phyloP scores from a whole-genome alignment of 495 filamentous ascomycete genomes.

The Aspergillus diversus region DNA sequence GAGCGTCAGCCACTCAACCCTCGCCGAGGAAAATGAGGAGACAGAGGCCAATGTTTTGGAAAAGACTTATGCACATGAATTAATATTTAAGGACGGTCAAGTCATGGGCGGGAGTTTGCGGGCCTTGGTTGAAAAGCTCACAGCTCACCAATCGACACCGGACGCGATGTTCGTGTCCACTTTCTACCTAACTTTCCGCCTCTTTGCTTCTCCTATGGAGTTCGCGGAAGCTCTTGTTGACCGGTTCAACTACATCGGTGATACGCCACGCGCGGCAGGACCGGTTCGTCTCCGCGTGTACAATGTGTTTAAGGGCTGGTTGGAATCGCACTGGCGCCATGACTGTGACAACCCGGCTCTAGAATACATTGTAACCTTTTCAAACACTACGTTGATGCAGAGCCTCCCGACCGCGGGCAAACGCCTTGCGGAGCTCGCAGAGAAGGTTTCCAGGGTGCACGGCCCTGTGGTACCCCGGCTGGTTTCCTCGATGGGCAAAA shows the following conservation, averaged over 20 bases:
- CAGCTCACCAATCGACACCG: conserved; percentile 89
- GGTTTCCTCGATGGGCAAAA: conserved; percentile 87
- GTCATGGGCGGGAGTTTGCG: conserved; percentile 91
- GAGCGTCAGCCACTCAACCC: conserved; percentile 59
- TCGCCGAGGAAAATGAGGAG: conserved; percentile 76
- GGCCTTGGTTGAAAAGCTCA: conserved; percentile 90
- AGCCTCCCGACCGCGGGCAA: conserved; percentile 77
- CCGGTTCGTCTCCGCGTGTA: conserved; percentile 91
- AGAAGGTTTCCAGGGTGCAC: conserved; percentile 77
- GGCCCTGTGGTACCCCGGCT: conserved; percentile 83
- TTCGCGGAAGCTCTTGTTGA: conserved; percentile 83
- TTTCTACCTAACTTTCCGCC: conserved; percentile 96
- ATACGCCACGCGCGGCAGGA: conserved; percentile 68
- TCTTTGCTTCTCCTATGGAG: conserved; percentile 82
- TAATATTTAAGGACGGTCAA: conserved; percentile 93
- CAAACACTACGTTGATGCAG: conserved; percentile 66
- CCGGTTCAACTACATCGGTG: conserved; percentile 88
- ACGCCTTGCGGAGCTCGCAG: conserved; percentile 74
- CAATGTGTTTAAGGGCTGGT: conserved; percentile 96
- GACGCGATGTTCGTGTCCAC: conserved; percentile 91
- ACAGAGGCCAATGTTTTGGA: conserved; percentile 79
- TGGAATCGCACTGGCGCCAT: conserved; percentile 93
- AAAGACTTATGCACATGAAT: conserved; percentile 86
- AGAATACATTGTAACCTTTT: conserved; percentile 75
- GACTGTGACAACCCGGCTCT: conserved; percentile 77